Base-by-base conservation (phyloP, 2,329 filamentous ascomycete genomes). In the Ophiostoma ulmi region DNA sequence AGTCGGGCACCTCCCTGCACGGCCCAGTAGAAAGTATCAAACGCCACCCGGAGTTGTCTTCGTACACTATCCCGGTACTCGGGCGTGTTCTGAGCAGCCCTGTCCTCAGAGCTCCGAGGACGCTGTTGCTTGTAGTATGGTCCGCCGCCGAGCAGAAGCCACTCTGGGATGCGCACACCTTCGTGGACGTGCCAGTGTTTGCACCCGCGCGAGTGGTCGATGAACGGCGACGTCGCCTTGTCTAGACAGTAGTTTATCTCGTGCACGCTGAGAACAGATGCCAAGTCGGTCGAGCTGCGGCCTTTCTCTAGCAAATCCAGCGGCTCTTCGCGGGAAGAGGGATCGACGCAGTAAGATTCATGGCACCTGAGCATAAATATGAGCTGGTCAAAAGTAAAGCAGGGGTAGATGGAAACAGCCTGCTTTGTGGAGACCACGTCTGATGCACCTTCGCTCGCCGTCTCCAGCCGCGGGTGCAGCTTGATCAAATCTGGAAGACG, bases 351-450 rank as follows among this genome's bases (percentile, higher is more conserved):
- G 58, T 63, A 63, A 2, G 58, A 17, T 8, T 63, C 58, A 14
- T 63, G 58, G 26, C 58, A 63, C 20, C 26, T 63, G 14, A 63
- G 58, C 39, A 67, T 41, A 5, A 48, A 67, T 1, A 31, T 17
- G 20, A 67, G 38, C 39, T 69, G 70, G 61, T 69, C 64, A 10
- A 71, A 58, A 5, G 68, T 55, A 55, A 71, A 71, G 64, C 68
- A 71, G 6, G 36, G 14, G 22, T 68, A 58, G 58, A 58, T 36
- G 36, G 70, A 66, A 10, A 67, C 41, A 6, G 1, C 6, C 11
- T 31, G 38, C 17, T 17, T 13, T 6, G 3, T 44, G 14, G 11
- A 13, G 41, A 17, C 14, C 13, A 20, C 41, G 20, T 13, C 13
- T 5, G 14, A 14, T 5, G 41, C 44, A 48, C 17, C 44, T 20